Conservation (phyloP, 768 basidiomycete species). For the Auriscalpium orientale region DNA sequence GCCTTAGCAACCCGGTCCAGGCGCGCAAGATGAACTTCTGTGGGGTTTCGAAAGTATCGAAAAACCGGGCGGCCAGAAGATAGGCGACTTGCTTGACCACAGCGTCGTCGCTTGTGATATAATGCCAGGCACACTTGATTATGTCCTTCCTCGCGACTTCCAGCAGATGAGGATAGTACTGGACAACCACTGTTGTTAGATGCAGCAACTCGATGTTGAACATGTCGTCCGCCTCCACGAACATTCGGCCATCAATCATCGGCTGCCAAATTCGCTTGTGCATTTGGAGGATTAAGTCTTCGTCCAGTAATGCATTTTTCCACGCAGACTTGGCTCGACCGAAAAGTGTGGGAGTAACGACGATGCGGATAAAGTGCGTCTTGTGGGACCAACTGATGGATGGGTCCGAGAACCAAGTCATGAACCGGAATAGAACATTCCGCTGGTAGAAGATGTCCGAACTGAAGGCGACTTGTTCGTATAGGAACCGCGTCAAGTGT, state of each 20-base stretch:
- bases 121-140: slow-evolving; percentile 89
- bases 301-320: slow-evolving; percentile 59
- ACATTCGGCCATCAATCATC: slow-evolving; percentile 46
- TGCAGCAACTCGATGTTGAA: slow-evolving; percentile 89
- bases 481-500: slow-evolving; percentile 76
- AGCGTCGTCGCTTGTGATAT: slow-evolving; percentile 77
- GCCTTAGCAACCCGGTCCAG: slow-evolving; percentile 84
- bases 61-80: slow-evolving; percentile 86
- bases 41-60: slow-evolving; percentile 81
- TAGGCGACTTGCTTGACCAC: slow-evolving; percentile 92
- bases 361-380: slow-evolving; percentile 66
- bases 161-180: slow-evolving; percentile 74
- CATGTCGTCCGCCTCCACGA: slow-evolving; percentile 65
- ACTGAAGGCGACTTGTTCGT: slow-evolving; percentile 72
- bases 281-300: slow-evolving; percentile 60
- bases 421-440: slow-evolving; percentile 78
- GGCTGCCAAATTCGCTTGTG: slow-evolving; percentile 79
- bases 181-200: slow-evolving; percentile 82
- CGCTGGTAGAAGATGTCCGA: slow-evolving; percentile 63
- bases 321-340: slow-evolving; percentile 54
- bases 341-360: slow-evolving; percentile 82
- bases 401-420: slow-evolving; percentile 72
- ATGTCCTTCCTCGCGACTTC: slow-evolving; percentile 83
- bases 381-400: slow-evolving; percentile 68
- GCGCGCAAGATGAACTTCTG: slow-evolving; percentile 86